These are phyloP conservation scores for Clarkia xantiana DNA, from an alignment of 345 rosid genomes.

Conservation along the genomic window DNA sequence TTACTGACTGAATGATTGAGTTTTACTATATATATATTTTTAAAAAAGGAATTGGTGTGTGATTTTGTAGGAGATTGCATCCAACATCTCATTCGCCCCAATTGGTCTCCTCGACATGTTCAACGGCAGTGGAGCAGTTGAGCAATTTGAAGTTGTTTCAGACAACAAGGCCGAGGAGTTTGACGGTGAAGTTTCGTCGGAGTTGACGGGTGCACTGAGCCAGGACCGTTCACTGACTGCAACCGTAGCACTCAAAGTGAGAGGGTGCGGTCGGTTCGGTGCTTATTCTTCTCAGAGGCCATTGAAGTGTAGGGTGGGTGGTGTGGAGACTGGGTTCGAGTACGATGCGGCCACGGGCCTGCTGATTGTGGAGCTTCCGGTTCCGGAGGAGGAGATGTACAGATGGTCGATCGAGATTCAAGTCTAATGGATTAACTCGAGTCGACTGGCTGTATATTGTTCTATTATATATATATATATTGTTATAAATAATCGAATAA, in stretches of 20 bases:
- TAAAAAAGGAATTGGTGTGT: not conserved
- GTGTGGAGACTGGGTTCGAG: constrained; percentile 31
- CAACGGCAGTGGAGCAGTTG: constrained; percentile 67
- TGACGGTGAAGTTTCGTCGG: constrained; percentile 42
- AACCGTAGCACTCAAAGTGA: constrained; percentile 33
- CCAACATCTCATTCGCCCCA: constrained; percentile 58
- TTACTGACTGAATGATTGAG: no score
- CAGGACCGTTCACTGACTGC: constrained; percentile 34
- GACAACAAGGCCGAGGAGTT: constrained; percentile 26
- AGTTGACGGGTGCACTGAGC: constrained; percentile 26
- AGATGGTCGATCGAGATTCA: constrained; percentile 67
- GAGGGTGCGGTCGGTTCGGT: constrained; percentile 33
- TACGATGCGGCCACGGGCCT: constrained; percentile 48
- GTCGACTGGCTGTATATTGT: no score
- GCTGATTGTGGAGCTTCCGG: constrained; percentile 42
- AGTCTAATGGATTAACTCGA: constrained; percentile 17
- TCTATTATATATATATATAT: no score
- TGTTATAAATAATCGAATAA: no score
- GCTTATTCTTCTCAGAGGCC: constrained; percentile 54
- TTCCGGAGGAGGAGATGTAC: constrained; percentile 58
- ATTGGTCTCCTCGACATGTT: constrained; percentile 88
- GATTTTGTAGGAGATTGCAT: constrained; percentile 39
- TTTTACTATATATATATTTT: not conserved
- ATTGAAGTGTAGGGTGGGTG: constrained; percentile 41
- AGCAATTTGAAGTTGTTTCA: constrained; percentile 29